Base-by-base conservation (phyloP, 208 protist species). In the Leishmania tropica region DNA sequence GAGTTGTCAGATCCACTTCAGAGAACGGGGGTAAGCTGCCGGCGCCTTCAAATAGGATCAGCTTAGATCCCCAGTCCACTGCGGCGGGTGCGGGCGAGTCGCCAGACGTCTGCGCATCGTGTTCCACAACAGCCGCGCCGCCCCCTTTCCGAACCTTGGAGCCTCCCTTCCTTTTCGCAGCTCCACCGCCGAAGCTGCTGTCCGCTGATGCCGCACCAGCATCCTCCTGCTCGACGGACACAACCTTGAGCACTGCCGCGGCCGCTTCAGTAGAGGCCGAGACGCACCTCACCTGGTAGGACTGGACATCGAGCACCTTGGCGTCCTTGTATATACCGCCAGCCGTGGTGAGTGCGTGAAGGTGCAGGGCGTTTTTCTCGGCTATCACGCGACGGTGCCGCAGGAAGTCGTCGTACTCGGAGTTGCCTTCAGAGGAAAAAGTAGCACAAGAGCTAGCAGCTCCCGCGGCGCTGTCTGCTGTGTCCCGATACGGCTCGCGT, bases 1-100 rank as follows among this genome's bases (percentile, higher is more conserved):
- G 71, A 13, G 94, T 75, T 24, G 64, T 78, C 4, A 96, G 83
- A 45, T 88, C 86, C 62, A 96, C 93, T 64, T 88, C 88, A 13
- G 78, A 79, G 62, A 84, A 82, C 1, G 75, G 40, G 1, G 91
- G 75, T 64, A 94, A 80, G 28, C 62, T 68, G 24, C 81, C 81
- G 1, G 68, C 77, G 2, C 79, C 83, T 40, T 94, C 88, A 71
- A 96, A 95, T 35, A 81, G 58, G 11, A 96, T 86, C 37, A 88
- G 75, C 76, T 94, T 94, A 4, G 91, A 91, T 24, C 91, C 93
- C 48, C 62, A 85, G 31, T 78, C 68, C 65, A 79, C 67, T 6
- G 37, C 19, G 2, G 28, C 60, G 6, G 58, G 19, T 15, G 37
- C 11, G 31, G 5, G 3, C 17, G n/a, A 6, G 28, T 13, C 72